Evolutionary conservation across 108 stramenopile genomes (phyloP).

Genomic region (Skeletonema grethae): DNA sequence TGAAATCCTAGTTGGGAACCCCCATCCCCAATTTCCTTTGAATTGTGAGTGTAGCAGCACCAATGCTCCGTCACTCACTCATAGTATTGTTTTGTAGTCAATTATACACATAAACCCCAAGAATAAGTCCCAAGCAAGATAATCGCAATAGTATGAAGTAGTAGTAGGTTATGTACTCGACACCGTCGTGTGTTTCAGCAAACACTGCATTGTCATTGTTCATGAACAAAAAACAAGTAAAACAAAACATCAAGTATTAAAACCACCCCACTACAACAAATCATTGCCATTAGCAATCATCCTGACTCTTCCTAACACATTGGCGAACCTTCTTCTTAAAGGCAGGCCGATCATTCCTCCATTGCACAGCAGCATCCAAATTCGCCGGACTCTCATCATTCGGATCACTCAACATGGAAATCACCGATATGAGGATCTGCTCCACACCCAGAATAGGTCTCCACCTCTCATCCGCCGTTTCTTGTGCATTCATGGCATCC

Average conservation of each 20-base stretch:
- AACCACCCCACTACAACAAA: not conserved
- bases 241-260: not conserved
- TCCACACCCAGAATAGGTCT: slow-evolving; percentile 98
- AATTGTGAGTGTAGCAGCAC: not conserved
- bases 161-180: not conserved
- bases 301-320: slow-evolving; percentile 87
- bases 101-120: not conserved
- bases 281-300: slow-evolving; percentile 61
- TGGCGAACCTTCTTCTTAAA: slow-evolving; percentile 95
- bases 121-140: not conserved
- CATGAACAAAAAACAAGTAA: not conserved
- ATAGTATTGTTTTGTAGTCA: not conserved
- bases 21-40: not conserved
- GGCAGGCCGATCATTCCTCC: slow-evolving; percentile 88
- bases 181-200: not conserved
- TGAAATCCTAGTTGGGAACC: not conserved
- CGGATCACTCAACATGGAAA: slow-evolving; percentile 98
- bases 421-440: slow-evolving; percentile 92
- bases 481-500: slow-evolving; percentile 92
- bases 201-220: not conserved
- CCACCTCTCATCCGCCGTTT: slow-evolving; percentile 98
- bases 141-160: not conserved
- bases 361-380: slow-evolving; percentile 97
- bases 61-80: not conserved
- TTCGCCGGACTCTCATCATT: slow-evolving; percentile 99